A percentile compares a stretch with the other conserved stretches of the same genome.
phyloP scores from a whole-genome alignment of 768 basidiomycete genomes.

The Suillus ampliporus region DNA sequence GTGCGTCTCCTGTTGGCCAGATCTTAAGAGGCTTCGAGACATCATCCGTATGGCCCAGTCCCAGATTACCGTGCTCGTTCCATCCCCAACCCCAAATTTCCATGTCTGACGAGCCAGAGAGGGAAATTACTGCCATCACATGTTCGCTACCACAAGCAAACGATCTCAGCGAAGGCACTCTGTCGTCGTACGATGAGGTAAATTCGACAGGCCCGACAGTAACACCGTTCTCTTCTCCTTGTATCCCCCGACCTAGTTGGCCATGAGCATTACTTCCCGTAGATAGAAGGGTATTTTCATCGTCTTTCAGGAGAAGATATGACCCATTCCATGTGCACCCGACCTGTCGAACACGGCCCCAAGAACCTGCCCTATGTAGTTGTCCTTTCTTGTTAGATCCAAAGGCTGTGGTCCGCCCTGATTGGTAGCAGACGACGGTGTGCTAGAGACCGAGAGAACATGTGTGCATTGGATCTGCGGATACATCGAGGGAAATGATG shows the following conservation, averaged over 20 bases:
- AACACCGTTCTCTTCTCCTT: slow-evolving; percentile 6
- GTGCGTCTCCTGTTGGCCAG: slow-evolving; percentile 48
- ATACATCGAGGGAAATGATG: slow-evolving; percentile 40
- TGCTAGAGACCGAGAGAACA: slow-evolving; percentile 60
- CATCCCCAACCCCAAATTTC: slow-evolving; percentile 92
- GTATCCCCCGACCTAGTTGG: slow-evolving; percentile 60
- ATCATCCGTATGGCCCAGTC: slow-evolving; percentile 65
- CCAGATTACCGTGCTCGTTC: slow-evolving; percentile 98
- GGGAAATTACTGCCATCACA: slow-evolving; percentile 51
- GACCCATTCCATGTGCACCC: slow-evolving; percentile 86
- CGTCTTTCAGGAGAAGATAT: slow-evolving; percentile 46
- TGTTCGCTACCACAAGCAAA: slow-evolving; percentile 89
- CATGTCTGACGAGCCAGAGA: slow-evolving; percentile 21
- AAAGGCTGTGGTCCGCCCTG: slow-evolving; percentile 54
- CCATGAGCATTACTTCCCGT: slow-evolving; percentile 63
- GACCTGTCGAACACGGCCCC: slow-evolving; percentile 39
- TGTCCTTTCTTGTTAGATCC: slow-evolving; percentile 81
- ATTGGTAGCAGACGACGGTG: slow-evolving; percentile 47
- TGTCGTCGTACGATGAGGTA: slow-evolving; percentile 27
- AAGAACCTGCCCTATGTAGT: slow-evolving; percentile 43
- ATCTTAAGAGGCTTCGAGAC: slow-evolving; percentile 53
- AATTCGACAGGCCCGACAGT: slow-evolving; percentile 20
- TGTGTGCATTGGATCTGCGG: slow-evolving; percentile 38
- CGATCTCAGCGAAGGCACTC: slow-evolving; percentile 32
- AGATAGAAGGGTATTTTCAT: slow-evolving; percentile 43